Conservation (phyloP, 495 filamentous ascomycete genomes). For the Copromyces sp. region DNA sequence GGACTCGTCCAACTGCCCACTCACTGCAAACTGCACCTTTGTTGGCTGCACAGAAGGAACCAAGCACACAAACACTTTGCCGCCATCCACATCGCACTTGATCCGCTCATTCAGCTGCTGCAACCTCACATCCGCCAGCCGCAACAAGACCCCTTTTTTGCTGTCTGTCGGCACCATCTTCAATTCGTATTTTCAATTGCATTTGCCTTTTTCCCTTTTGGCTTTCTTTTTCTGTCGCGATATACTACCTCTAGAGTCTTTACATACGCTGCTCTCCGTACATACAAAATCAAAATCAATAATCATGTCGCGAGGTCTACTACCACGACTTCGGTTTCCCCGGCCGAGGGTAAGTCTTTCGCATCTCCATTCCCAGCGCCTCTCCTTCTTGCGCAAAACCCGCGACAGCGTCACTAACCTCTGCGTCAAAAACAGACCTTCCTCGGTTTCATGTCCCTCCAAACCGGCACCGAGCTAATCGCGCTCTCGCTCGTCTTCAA, state of each 20-base stretch:
- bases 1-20: neutral
- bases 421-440: constrained; percentile 46
- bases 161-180: neutral
- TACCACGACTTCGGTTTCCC: constrained; percentile 19
- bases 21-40: neutral
- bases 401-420: neutral
- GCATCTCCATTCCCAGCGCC: neutral
- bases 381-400: neutral
- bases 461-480: constrained; percentile 73
- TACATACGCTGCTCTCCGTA: neutral
- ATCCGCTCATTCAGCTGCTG: neutral
- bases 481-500: constrained; percentile 72
- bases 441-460: constrained; percentile 73
- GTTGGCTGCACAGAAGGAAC: neutral
- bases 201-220: neutral
- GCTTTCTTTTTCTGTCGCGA: neutral
- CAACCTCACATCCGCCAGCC: neutral
- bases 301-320: neutral
- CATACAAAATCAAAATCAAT: neutral
- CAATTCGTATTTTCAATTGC: neutral
- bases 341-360: constrained; percentile 25
- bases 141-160: neutral
- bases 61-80: neutral
- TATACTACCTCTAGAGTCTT: neutral
- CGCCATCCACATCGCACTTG: neutral